A percentile compares a stretch with the other conserved stretches of the same genome.
Evolutionary conservation across 2,329 filamentous ascomycete genomes (phyloP).

Genomic region (Talaromyces sp.): DNA sequence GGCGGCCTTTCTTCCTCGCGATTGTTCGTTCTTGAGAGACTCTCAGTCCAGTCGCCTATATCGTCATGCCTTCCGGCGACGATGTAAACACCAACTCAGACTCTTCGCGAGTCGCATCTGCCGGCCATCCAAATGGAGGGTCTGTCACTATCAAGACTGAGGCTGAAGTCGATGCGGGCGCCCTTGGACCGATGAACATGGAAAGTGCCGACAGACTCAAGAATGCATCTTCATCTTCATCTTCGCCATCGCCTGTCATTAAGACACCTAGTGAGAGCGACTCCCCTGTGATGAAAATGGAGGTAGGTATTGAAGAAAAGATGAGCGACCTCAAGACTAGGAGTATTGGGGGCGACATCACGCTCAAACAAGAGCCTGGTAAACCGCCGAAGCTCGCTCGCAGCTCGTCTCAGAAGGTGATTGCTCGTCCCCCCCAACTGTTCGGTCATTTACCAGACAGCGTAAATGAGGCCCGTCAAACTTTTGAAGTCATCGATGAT

Average conservation of each 20-base stretch:
- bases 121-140: neutral
- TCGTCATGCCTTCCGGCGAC: slow-evolving; percentile 42
- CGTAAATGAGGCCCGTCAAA: slow-evolving; percentile 66
- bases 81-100: slow-evolving; percentile 35
- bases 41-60: slow-evolving; percentile 23
- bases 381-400: slow-evolving; percentile 68
- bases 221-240: slow-evolving; percentile 7
- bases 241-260: slow-evolving; percentile 7
- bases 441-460: slow-evolving; percentile 73
- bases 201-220: slow-evolving; percentile 12
- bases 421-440: slow-evolving; percentile 58
- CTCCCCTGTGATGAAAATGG: slow-evolving; percentile 26
- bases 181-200: slow-evolving; percentile 4
- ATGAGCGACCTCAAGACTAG: slow-evolving; percentile 42
- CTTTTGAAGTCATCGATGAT: slow-evolving; percentile 75
- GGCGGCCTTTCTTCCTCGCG: slow-evolving; percentile 3
- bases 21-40: slow-evolving; percentile 1
- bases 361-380: slow-evolving; percentile 58
- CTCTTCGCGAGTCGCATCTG: slow-evolving; percentile 19
- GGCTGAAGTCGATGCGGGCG: slow-evolving; percentile 9
- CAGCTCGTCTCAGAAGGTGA: slow-evolving; percentile 66
- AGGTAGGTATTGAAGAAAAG: slow-evolving; percentile 24
- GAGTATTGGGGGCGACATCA: slow-evolving; percentile 56
- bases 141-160: slow-evolving; percentile 12
- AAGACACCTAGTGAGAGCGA: slow-evolving; percentile 23